Conservation (phyloP, 108 stramenopile species). For the Phaeodactylum tricornutum region DNA sequence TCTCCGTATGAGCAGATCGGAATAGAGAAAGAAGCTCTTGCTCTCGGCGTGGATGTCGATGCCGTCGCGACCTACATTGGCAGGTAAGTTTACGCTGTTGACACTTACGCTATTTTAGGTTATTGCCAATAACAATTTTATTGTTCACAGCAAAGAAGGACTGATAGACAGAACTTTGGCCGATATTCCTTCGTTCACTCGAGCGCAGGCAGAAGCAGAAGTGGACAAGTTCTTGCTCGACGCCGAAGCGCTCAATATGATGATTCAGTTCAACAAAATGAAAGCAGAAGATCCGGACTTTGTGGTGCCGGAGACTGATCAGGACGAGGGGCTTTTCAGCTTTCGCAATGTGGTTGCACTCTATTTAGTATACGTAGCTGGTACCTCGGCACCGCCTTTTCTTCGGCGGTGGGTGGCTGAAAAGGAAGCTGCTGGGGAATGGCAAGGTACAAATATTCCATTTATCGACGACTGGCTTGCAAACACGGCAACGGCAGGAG, state of each 20-base stretch:
- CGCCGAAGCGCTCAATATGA: constrained; percentile 61
- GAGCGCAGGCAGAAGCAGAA: constrained; percentile 29
- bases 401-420: neutral
- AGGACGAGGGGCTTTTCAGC: constrained; percentile 8
- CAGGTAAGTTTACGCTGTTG: constrained; percentile 49
- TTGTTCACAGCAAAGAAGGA: constrained; percentile 40
- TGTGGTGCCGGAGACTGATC: neutral
- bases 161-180: constrained; percentile 46
- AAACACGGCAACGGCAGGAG: too few relatives aligned
- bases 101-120: neutral
- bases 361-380: constrained; percentile 1
- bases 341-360: constrained; percentile 5
- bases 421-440: constrained; percentile 4
- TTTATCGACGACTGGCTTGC: constrained; percentile 5
- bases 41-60: constrained; percentile 53
- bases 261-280: constrained; percentile 46
- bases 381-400: neutral
- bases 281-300: constrained; percentile 48
- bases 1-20: constrained; percentile 23
- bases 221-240: constrained; percentile 72
- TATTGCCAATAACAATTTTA: constrained; percentile 8
- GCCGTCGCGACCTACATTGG: constrained; percentile 69
- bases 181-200: constrained; percentile 40
- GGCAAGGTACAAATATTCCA: constrained; percentile 9
- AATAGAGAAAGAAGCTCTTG: constrained; percentile 49